Conservation (phyloP, 2,329 filamentous ascomycete species). For the Fonsecaea multimorphosa region DNA sequence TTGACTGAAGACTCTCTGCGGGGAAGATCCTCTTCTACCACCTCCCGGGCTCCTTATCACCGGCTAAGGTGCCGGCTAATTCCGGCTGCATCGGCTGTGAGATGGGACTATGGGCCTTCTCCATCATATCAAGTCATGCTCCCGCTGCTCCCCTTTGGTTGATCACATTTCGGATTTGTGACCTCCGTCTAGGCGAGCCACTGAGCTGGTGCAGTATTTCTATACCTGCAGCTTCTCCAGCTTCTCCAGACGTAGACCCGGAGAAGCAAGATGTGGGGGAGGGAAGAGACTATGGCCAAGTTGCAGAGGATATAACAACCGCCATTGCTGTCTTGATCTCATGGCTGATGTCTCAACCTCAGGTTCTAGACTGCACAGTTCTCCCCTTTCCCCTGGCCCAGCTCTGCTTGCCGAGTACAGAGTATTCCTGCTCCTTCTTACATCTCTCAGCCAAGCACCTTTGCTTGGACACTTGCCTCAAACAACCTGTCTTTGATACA, state of each 20-base stretch:
- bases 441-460: neutral
- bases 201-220: neutral
- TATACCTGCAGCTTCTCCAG: neutral
- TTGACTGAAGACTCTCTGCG: too few species aligned
- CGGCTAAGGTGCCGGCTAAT: neutral
- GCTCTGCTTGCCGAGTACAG: neutral
- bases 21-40: neutral
- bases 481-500: neutral
- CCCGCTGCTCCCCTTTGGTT: neutral
- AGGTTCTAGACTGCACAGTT: neutral
- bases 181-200: slow-evolving; percentile 1
- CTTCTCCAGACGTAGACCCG: neutral
- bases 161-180: neutral
- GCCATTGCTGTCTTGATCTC: neutral
- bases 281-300: neutral
- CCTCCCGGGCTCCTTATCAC: neutral
- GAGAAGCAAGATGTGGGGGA: neutral
- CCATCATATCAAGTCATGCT: neutral
- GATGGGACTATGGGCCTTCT: neutral
- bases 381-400: neutral
- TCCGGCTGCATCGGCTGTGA: neutral
- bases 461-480: neutral
- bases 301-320: neutral
- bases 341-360: neutral
- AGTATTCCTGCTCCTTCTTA: neutral